Conservation (phyloP, 352 stramenopile species). For the Lagenidium giganteum region DNA sequence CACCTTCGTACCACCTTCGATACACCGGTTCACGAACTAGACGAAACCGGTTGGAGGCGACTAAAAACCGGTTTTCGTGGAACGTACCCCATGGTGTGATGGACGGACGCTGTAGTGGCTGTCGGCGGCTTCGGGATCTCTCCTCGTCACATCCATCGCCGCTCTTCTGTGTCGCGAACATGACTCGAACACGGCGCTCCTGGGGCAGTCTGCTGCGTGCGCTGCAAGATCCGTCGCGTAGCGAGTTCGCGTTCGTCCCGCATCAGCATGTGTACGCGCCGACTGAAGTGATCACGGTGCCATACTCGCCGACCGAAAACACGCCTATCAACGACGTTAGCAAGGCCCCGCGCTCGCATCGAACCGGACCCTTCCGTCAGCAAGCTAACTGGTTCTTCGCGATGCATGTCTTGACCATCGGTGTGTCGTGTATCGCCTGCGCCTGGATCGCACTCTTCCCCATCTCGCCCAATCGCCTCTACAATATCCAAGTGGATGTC, state of each 20-base stretch:
- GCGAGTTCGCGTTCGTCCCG: constrained; percentile 78
- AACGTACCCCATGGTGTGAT: not conserved
- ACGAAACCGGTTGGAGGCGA: too few relatives aligned
- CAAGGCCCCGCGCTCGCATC: constrained; percentile 1
- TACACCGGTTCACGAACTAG: too few relatives aligned
- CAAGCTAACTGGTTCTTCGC: constrained; percentile 48
- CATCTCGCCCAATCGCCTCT: constrained; percentile 57
- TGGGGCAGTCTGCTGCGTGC: constrained; percentile 66
- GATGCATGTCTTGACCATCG: constrained; percentile 48
- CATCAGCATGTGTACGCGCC: constrained; percentile 70
- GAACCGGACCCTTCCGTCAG: constrained; percentile 7
- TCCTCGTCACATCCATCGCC: constrained; percentile 4
- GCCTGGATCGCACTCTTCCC: constrained; percentile 68
- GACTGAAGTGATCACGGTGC: constrained; percentile 21
- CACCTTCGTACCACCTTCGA: constrained; percentile 10
- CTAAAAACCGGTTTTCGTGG: constrained; percentile 6
- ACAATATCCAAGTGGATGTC: constrained; percentile 84
- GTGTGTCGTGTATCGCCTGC: constrained; percentile 32
- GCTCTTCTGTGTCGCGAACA: not conserved
- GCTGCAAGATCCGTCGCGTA: constrained; percentile 59
- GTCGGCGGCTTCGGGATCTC: too few relatives aligned
- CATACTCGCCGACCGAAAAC: constrained; percentile 41
- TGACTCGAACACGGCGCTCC: constrained; percentile 6
- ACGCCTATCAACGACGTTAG: constrained; percentile 47
- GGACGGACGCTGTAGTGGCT: too few relatives aligned